These are phyloP conservation scores for Mallotus nudiflorus DNA, from an alignment of 345 rosid genomes.

Conservation along the genomic window DNA sequence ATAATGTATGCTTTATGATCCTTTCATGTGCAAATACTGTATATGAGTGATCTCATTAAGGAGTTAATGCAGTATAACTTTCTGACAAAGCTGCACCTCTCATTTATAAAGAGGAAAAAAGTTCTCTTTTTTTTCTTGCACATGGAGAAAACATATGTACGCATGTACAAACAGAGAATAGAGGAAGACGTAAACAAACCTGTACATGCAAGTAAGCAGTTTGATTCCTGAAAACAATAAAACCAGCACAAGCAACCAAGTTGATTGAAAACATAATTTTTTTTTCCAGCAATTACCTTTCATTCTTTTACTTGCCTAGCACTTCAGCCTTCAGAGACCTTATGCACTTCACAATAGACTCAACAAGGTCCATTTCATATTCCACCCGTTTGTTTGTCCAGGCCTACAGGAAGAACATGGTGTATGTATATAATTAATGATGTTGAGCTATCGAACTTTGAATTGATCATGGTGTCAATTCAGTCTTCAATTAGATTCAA, in stretches of 20 bases:
- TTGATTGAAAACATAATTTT: not conserved
- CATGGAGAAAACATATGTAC: not conserved
- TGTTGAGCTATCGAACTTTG: not conserved
- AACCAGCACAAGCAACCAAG: not conserved
- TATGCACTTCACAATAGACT: slow-evolving; percentile 64
- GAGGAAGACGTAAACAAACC: too few relatives aligned
- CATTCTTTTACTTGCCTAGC: slow-evolving; percentile 73
- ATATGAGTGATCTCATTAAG: too few relatives aligned
- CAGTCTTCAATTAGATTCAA: not conserved
- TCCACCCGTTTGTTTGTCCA: slow-evolving; percentile 73
- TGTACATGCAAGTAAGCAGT: not conserved
- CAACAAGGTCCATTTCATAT: slow-evolving; percentile 73
- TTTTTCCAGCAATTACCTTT: slow-evolving; percentile 46
- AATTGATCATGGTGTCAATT: not conserved
- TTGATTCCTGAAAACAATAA: not conserved
- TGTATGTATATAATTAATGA: not conserved
- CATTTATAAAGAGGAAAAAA: too few relatives aligned
- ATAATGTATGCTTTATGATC: not conserved
- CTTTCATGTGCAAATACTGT: not conserved
- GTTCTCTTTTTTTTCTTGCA: not conserved
- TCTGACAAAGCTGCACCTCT: not conserved
- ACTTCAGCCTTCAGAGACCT: slow-evolving; percentile 76
- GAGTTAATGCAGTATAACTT: not conserved
- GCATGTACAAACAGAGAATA: not conserved
- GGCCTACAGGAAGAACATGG: slow-evolving; percentile 34